A percentile compares a stretch with the other conserved stretches of the same genome.
These are phyloP conservation scores for Orbilia brochopaga DNA, from an alignment of 2,329 filamentous ascomycete species.

Conservation along the genomic window DNA sequence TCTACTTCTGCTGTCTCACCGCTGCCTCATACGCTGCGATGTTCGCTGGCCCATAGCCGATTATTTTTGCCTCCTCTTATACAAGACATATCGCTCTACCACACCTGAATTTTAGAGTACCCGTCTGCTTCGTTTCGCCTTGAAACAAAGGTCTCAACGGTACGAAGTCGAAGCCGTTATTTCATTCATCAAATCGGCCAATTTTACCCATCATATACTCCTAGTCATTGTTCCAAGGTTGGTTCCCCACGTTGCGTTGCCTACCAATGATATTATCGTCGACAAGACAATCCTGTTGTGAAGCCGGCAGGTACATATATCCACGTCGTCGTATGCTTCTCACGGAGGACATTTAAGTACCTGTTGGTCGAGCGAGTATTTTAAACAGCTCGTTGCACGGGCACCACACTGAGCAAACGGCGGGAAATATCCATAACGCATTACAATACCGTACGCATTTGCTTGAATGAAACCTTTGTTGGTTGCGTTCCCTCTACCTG, in stretches of 20 bases:
- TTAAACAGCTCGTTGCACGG: background rate
- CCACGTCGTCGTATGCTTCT: slow-evolving; percentile 2
- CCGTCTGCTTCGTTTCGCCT: slow-evolving; percentile 24
- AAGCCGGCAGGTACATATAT: slow-evolving; percentile 7
- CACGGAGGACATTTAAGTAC: slow-evolving; percentile 1
- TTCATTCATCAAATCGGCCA: slow-evolving; percentile 8
- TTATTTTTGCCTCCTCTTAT: slow-evolving; percentile 21
- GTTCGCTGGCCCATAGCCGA: slow-evolving; percentile 25
- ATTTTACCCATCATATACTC: slow-evolving; percentile 4
- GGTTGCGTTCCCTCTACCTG: too few relatives aligned
- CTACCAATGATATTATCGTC: slow-evolving; percentile 27
- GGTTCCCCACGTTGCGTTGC: slow-evolving; percentile 50
- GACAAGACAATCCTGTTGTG: slow-evolving; percentile 18
- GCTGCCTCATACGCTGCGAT: slow-evolving; percentile 44
- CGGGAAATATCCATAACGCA: background rate
- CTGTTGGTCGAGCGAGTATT: background rate
- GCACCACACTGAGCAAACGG: background rate
- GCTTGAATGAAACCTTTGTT: slow-evolving; percentile 5
- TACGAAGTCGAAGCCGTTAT: background rate
- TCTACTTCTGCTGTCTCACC: slow-evolving; percentile 43
- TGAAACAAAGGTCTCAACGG: slow-evolving; percentile 29
- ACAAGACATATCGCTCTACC: slow-evolving; percentile 16
- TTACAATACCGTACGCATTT: too few relatives aligned
- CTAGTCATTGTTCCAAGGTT: slow-evolving; percentile 17
- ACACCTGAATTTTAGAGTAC: slow-evolving; percentile 26